Evolutionary conservation across 2,329 filamentous ascomycete genomes (phyloP).

Genomic region (Cladobotryum mycophilum): DNA sequence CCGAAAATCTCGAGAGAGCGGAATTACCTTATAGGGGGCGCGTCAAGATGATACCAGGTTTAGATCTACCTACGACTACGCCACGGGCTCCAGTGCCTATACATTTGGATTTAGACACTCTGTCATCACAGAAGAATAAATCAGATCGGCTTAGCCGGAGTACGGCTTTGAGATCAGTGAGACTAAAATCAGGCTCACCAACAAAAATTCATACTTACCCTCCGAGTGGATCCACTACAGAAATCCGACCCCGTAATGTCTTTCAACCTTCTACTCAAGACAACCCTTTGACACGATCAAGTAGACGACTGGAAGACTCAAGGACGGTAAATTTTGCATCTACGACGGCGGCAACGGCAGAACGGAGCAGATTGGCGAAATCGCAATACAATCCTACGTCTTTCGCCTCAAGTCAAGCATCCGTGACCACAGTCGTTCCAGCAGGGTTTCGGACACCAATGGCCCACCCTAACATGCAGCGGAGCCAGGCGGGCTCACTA

Average conservation of each 20-base stretch:
- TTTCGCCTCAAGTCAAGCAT: not conserved
- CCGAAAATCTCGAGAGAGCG: not conserved
- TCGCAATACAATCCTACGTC: not conserved
- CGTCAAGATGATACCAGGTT: not conserved
- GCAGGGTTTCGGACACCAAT: not conserved
- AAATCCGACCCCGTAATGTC: not conserved
- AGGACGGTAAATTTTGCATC: not conserved
- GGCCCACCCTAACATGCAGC: not conserved
- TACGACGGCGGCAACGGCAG: no score
- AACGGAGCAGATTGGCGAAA: not conserved
- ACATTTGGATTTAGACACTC: conserved; percentile 6
- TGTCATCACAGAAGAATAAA: not conserved
- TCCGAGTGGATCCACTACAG: not conserved
- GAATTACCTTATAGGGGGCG: conserved; percentile 8
- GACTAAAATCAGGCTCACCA: not conserved
- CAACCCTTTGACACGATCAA: not conserved
- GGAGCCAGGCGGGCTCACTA: not conserved
- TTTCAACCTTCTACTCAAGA: not conserved
- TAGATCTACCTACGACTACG: conserved; percentile 16
- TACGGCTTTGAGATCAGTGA: not conserved
- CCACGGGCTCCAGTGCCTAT: conserved; percentile 17
- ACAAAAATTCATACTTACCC: not conserved
- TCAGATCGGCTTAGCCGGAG: conserved; percentile 1
- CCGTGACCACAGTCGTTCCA: not conserved
- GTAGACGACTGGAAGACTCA: not conserved